Evolutionary conservation across 345 rosid species (phyloP).

Genomic region (Crucihimalaya himalaica): DNA sequence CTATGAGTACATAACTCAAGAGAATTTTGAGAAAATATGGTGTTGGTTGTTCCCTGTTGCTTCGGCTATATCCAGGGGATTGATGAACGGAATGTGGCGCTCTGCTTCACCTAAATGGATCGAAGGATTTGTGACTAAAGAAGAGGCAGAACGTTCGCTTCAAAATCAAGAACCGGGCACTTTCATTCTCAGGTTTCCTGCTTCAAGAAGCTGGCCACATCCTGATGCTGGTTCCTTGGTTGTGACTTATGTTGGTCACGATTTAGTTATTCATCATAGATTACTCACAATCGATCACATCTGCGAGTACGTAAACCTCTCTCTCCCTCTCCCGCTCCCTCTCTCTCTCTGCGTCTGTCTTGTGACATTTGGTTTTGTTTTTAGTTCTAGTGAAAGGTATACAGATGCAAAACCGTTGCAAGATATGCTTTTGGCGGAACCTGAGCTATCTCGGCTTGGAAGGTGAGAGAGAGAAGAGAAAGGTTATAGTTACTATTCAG

Average conservation of each 20-base stretch:
- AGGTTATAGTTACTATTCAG: not conserved
- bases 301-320: constrained; percentile 50
- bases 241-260: constrained; percentile 77
- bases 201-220: constrained; percentile 98
- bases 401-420: constrained; percentile 54
- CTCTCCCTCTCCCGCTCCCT: not conserved
- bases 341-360: not conserved
- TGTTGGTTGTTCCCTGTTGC: constrained; percentile 96
- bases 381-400: constrained; percentile 48
- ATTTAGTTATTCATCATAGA: constrained; percentile 65
- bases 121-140: constrained; percentile 92
- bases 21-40: constrained; percentile 93
- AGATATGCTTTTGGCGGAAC: constrained; percentile 80
- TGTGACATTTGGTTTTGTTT: constrained; percentile 14
- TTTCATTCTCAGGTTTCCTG: constrained; percentile 86
- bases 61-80: constrained; percentile 60
- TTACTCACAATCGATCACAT: constrained; percentile 60
- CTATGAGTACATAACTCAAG: constrained; percentile 73
- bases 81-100: constrained; percentile 68
- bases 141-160: constrained; percentile 91
- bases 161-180: constrained; percentile 92
- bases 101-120: constrained; percentile 82
- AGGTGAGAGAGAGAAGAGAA: constrained; percentile 54
- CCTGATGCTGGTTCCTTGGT: constrained; percentile 91
- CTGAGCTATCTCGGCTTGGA: constrained; percentile 81